phyloP scores from a whole-genome alignment of 176 grass and related monocot species.

The Poa pratensis region DNA sequence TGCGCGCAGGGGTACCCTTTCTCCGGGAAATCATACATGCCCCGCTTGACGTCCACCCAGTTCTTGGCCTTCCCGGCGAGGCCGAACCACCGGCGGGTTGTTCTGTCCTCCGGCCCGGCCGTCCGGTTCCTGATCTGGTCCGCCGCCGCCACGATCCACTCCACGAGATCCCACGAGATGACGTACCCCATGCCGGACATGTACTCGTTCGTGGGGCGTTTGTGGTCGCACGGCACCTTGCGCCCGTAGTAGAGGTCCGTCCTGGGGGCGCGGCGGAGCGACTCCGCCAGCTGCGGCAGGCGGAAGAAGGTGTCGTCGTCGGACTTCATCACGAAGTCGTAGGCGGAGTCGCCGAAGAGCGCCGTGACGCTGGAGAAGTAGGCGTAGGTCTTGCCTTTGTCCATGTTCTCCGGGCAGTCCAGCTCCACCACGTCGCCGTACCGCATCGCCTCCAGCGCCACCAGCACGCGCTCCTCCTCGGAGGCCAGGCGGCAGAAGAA shows the following conservation, averaged over 20 bases:
- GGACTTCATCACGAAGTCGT: slow-evolving; percentile 59
- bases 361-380: slow-evolving; percentile 48
- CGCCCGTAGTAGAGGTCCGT: slow-evolving; percentile 36
- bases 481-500: slow-evolving; percentile 50
- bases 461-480: slow-evolving; percentile 35
- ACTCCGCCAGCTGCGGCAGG: slow-evolving; percentile 1
- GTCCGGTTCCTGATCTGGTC: slow-evolving; percentile 25
- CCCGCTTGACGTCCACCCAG: slow-evolving; percentile 45
- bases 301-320: slow-evolving; percentile 56
- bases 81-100: slow-evolving; percentile 40
- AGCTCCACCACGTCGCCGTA: slow-evolving; percentile 58
- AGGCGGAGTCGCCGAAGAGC: not conserved
- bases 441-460: slow-evolving; percentile 51
- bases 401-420: slow-evolving; percentile 57
- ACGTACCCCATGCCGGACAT: slow-evolving; percentile 68
- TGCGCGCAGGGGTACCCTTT: not conserved
- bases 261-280: slow-evolving; percentile 6
- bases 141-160: slow-evolving; percentile 40
- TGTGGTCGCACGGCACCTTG: slow-evolving; percentile 32
- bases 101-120: slow-evolving; percentile 53
- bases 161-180: slow-evolving; percentile 57
- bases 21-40: slow-evolving; percentile 52
- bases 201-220: slow-evolving; percentile 43
- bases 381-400: slow-evolving; percentile 56
- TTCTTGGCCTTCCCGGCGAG: slow-evolving; percentile 42